Conservation (phyloP, 2,329 filamentous ascomycete species). For the Plenodomus biglobosus region DNA sequence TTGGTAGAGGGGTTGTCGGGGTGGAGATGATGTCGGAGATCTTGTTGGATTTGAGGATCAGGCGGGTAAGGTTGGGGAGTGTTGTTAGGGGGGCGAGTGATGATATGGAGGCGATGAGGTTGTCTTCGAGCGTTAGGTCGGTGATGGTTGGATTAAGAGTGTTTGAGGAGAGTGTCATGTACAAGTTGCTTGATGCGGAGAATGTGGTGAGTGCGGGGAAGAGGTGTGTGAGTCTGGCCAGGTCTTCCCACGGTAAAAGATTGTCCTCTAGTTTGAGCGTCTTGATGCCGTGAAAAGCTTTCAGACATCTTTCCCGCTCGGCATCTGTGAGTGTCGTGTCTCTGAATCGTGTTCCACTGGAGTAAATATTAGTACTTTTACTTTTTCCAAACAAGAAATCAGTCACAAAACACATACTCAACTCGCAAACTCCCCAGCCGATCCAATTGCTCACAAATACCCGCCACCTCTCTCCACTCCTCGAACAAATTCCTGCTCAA, state of each 20-base stretch:
- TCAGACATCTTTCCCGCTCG: constrained; percentile 26
- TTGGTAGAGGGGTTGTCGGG: constrained; percentile 8
- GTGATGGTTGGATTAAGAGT: constrained; percentile 57
- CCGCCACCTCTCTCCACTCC: constrained; percentile 64
- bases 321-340: constrained; percentile 26
- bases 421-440: constrained; percentile 67
- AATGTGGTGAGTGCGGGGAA: constrained; percentile 61
- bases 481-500: constrained; percentile 82
- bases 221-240: constrained; percentile 47
- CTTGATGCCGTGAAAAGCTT: constrained; percentile 44
- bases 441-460: constrained; percentile 71
- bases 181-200: constrained; percentile 46
- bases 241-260: constrained; percentile 44
- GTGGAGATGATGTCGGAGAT: constrained; percentile 53
- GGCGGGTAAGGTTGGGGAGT: constrained; percentile 54
- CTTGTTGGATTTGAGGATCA: constrained; percentile 73
- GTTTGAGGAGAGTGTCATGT: constrained; percentile 34
- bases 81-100: constrained; percentile 62
- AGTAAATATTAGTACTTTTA: not conserved
- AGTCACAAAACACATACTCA: constrained; percentile 60
- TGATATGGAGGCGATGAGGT: constrained; percentile 63
- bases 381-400: not conserved
- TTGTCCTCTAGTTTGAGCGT: constrained; percentile 55
- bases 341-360: constrained; percentile 73
- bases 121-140: constrained; percentile 71